Evolutionary conservation across 768 basidiomycete species (phyloP), one percentile per base, ranked within the genome.

Genomic region (Cystofilobasidium macerans): DNA sequence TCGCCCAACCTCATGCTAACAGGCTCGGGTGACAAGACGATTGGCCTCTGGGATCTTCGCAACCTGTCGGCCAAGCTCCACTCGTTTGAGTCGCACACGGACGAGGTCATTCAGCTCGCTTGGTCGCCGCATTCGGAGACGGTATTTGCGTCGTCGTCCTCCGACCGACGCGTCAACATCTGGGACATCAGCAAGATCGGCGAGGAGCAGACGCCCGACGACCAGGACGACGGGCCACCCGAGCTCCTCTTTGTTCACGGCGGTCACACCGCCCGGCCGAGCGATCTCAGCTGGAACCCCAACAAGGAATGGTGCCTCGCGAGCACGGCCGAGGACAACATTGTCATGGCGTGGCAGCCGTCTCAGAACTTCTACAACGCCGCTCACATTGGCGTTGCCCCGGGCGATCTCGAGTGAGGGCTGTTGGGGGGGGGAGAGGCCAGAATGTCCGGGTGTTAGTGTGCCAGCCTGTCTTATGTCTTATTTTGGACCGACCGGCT

Each of bases 261-360:
- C 71, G 95, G 83, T 70, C 73, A 71, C 65, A 75, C 70, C 62
- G 67, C 89, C 33, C 84, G 89, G 38, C 91, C 91, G 1, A 88
- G 89, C 0, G 95, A 99, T 77, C 86, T 98, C 75, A 87, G 86
- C 72, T 98, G 95, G 95, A 90, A 87, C n/a, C 87, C 89, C 3
- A 72, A 69, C 64, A 72, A 73, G 45, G 71, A 85, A 69, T 94
- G 90, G 90, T 90, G 87, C 9, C 81, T 86, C 0, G 81, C 85
- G 7, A 91, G 84, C 69, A 83, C 87, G n/a, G 94, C 93, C 0
- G 94, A 98, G 75, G 94, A 99, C 75, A 99, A 99, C 70, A 84
- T 97, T 28, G 82, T 90, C 48, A 93, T 94, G 89, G 84, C 94
- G 7, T 99, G 95, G 95, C 89, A 92, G 74, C 93, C 94, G 20